A percentile compares a stretch with the other conserved stretches of the same genome.
Evolutionary conservation across 164 flowering plant genomes (phyloP).

Genomic region (Hamamelis virginiana): DNA sequence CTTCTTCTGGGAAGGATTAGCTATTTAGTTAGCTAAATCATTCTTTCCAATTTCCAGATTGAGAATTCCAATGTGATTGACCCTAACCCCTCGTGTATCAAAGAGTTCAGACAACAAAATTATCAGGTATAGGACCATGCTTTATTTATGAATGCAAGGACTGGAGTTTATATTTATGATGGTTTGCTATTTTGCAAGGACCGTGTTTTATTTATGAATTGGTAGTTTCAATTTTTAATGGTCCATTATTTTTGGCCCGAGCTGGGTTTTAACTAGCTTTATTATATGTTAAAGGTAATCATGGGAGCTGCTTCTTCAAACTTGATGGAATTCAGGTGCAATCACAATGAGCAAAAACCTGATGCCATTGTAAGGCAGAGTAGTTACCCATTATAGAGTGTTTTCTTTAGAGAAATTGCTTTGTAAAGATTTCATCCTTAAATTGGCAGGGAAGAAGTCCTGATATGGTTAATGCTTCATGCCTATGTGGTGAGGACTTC

Average conservation of each 20-base stretch:
- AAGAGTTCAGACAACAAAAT: neutral
- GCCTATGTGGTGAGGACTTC: neutral
- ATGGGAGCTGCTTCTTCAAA: neutral
- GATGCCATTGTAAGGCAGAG: constrained; percentile 5
- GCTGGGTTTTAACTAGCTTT: neutral
- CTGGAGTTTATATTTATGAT: no score
- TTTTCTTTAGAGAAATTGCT: neutral
- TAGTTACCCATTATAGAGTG: neutral
- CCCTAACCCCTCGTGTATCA: neutral
- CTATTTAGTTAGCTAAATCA: neutral
- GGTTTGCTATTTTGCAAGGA: no score
- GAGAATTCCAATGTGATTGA: neutral
- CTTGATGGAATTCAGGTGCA: neutral
- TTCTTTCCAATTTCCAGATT: neutral
- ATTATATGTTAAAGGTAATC: neutral
- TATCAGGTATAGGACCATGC: no score
- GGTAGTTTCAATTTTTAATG: no score
- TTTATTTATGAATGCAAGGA: no score
- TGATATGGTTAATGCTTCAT: constrained; percentile 6
- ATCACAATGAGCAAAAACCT: neutral
- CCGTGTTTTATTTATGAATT: no score
- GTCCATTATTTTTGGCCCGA: no score
- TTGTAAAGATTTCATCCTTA: neutral
- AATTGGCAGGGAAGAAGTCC: constrained; percentile 6
- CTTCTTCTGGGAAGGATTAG: constrained; percentile 1